Evolutionary conservation across 2,329 filamentous ascomycete genomes (phyloP).

Genomic region (Colletotrichum spinosum): DNA sequence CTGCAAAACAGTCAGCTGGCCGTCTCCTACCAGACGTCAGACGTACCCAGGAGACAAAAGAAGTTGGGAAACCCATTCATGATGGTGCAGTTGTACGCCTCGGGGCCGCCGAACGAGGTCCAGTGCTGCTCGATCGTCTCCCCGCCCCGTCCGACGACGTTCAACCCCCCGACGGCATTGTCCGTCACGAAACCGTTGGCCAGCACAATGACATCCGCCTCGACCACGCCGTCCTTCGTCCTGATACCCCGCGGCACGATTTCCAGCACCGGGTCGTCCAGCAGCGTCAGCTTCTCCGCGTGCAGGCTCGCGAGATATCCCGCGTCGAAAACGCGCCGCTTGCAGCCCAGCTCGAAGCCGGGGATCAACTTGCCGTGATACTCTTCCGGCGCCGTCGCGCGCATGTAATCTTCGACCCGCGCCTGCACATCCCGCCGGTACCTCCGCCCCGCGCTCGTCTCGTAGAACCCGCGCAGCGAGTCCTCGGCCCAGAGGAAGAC

Average conservation of each 20-base stretch:
- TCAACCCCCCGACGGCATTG: slow-evolving; percentile 63
- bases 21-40: not conserved
- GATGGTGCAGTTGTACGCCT: slow-evolving; percentile 69
- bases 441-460: slow-evolving; percentile 45
- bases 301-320: slow-evolving; percentile 66
- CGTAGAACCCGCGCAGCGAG: slow-evolving; percentile 49
- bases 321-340: slow-evolving; percentile 70
- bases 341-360: slow-evolving; percentile 72
- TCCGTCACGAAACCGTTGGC: slow-evolving; percentile 72
- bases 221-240: slow-evolving; percentile 52
- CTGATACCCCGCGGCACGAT: slow-evolving; percentile 56
- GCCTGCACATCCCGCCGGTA: slow-evolving; percentile 52
- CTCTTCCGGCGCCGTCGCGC: slow-evolving; percentile 62
- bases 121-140: slow-evolving; percentile 66
- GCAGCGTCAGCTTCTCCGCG: slow-evolving; percentile 57
- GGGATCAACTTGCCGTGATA: slow-evolving; percentile 73
- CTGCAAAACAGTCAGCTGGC: slow-evolving; percentile 37
- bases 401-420: slow-evolving; percentile 54
- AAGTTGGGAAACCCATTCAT: slow-evolving; percentile 74
- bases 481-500: slow-evolving; percentile 54
- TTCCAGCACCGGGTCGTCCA: slow-evolving; percentile 59
- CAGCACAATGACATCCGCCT: slow-evolving; percentile 70
- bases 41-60: slow-evolving; percentile 67
- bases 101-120: slow-evolving; percentile 68
- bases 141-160: slow-evolving; percentile 62